A percentile compares a stretch with the other conserved stretches of the same genome.
phyloP scores from a whole-genome alignment of 768 basidiomycete species.

The Tylopilus subfusipes region DNA sequence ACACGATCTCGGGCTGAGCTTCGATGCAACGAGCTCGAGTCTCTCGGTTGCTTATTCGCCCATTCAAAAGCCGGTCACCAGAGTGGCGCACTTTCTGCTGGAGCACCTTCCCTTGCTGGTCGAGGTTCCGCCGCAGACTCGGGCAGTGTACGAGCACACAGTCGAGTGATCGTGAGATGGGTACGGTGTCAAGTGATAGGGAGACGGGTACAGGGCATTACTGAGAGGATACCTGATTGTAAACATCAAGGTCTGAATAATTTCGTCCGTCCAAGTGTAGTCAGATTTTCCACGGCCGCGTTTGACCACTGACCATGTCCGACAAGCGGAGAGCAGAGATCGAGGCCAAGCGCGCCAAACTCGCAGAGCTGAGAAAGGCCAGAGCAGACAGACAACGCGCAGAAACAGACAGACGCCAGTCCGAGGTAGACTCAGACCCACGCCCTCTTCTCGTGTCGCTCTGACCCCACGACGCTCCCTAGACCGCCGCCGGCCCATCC shows the following conservation, averaged over 20 bases:
- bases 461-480: background rate
- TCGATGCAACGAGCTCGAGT: slow-evolving; percentile 4
- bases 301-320: slow-evolving; percentile 39
- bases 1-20: background rate
- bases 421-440: slow-evolving; percentile 18
- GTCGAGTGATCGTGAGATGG: no score
- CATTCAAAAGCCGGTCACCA: background rate
- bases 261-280: background rate
- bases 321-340: slow-evolving; percentile 81
- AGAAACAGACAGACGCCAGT: slow-evolving; percentile 40
- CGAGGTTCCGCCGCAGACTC: no score
- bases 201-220: no score
- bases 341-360: slow-evolving; percentile 84
- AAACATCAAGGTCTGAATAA: no score
- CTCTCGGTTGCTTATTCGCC: slow-evolving; percentile 1
- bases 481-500: slow-evolving; percentile 41
- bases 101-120: no score
- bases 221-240: no score
- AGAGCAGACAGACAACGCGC: slow-evolving; percentile 65
- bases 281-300: slow-evolving; percentile 18
- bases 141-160: no score
- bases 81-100: background rate
- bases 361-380: slow-evolving; percentile 78
- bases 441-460: background rate
- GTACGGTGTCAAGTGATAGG: no score